Conservation (phyloP, 2,329 filamentous ascomycete genomes). For the Aspergillus japonicus region DNA sequence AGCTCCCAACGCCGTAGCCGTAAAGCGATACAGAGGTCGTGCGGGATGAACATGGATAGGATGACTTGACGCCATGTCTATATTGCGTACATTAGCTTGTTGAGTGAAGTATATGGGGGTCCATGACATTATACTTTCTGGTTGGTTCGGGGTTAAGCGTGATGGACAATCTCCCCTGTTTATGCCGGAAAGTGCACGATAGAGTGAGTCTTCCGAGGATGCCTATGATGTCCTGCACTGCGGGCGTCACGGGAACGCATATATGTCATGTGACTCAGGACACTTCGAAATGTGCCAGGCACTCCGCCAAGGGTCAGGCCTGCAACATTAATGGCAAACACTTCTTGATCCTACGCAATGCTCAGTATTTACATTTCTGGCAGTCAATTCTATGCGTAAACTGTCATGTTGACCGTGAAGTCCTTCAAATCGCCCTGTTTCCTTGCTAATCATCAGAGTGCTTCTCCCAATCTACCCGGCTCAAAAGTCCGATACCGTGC, state of each 20-base stretch:
- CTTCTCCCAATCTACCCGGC: not conserved
- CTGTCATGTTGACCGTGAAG: not conserved
- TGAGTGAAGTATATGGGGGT: not conserved
- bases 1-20: conserved; percentile 82
- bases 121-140: not conserved
- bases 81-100: not conserved
- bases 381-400: not conserved
- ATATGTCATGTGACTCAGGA: not conserved
- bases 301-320: not conserved
- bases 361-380: not conserved
- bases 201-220: not conserved
- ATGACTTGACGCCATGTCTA: conserved; percentile 44
- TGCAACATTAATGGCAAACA: not conserved
- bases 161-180: not conserved
- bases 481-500: not conserved
- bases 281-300: not conserved
- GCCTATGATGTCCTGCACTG: not conserved
- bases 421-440: not conserved
- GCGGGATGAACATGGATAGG: conserved; percentile 56
- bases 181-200: not conserved
- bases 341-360: not conserved
- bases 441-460: not conserved
- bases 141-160: not conserved
- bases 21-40: conserved; percentile 75
- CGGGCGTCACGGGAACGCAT: not conserved